A percentile compares a stretch with the other conserved stretches of the same genome.
Conservation (phyloP, 345 rosid genomes). For the Eucalyptus leucophloia region DNA sequence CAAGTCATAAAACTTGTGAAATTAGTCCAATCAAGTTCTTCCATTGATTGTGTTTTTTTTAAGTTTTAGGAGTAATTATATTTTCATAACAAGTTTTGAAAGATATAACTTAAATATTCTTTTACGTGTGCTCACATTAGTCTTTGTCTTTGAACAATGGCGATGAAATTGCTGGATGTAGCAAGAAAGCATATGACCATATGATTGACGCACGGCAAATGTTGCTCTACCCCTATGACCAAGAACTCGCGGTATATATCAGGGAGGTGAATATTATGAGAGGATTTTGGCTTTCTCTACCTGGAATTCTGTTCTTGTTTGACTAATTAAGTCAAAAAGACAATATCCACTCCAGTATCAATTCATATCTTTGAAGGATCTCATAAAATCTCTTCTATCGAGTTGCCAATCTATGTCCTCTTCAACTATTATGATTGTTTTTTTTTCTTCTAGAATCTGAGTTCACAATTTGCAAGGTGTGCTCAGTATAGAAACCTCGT, state of each 20-base stretch:
- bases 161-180: constrained; percentile 97
- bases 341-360: background rate
- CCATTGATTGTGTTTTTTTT: too few relatives aligned
- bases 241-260: background rate
- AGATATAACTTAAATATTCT: background rate
- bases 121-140: background rate
- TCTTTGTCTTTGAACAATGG: constrained; percentile 10
- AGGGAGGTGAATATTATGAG: background rate
- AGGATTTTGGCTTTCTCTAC: background rate
- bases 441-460: background rate
- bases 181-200: constrained; percentile 89
- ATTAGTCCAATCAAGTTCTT: too few relatives aligned
- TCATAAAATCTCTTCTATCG: background rate
- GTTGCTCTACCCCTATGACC: constrained; percentile 61
- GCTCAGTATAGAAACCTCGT: background rate
- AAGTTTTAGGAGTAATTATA: too few relatives aligned
- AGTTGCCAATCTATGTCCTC: background rate
- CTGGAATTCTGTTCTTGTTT: background rate
- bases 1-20: too few relatives aligned
- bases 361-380: background rate
- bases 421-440: background rate
- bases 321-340: background rate
- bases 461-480: background rate
- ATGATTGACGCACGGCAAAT: constrained; percentile 66
- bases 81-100: too few relatives aligned